Percentiles rank a stretch among this genome's conserved stretches.
Evolutionary conservation across 768 basidiomycete species (phyloP).

Genomic region (Rhodosporidiobolus sp.): DNA sequence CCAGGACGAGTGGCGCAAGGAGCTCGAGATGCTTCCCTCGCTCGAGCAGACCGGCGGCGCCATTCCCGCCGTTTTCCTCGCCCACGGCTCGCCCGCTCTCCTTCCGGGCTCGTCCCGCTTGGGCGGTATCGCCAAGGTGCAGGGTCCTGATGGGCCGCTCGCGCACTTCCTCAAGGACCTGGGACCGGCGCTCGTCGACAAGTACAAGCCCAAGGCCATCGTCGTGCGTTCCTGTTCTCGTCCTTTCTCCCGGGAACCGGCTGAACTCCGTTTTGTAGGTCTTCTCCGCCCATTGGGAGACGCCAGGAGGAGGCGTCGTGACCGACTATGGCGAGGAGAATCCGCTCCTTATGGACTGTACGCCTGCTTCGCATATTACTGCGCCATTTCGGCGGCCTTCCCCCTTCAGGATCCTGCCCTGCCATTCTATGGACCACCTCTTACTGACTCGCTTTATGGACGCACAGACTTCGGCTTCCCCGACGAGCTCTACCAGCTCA

Average conservation of each 20-base stretch:
- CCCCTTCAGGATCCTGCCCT: no score
- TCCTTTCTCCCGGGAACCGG: no score
- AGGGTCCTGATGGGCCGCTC: slow-evolving; percentile 57
- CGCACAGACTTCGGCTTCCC: slow-evolving; percentile 60
- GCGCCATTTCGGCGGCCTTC: no score
- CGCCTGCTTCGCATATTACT: no score
- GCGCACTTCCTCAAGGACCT: slow-evolving; percentile 53
- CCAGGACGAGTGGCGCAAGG: slow-evolving; percentile 34
- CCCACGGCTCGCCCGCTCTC: slow-evolving; percentile 41
- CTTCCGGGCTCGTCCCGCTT: no score
- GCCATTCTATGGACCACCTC: no score
- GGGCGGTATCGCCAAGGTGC: slow-evolving; percentile 33
- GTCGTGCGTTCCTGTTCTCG: slow-evolving; percentile 46
- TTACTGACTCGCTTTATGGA: neutral
- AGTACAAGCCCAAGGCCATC: slow-evolving; percentile 70
- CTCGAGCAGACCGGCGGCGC: slow-evolving; percentile 34
- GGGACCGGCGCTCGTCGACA: slow-evolving; percentile 57
- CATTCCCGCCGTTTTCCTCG: slow-evolving; percentile 72
- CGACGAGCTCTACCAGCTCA: slow-evolving; percentile 55
- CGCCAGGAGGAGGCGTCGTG: slow-evolving; percentile 60
- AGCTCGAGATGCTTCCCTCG: slow-evolving; percentile 38
- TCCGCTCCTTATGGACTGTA: slow-evolving; percentile 66
- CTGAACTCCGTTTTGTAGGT: slow-evolving; percentile 47
- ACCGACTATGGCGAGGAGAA: slow-evolving; percentile 75
- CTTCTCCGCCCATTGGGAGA: slow-evolving; percentile 82